Conservation (phyloP, 2,329 filamentous ascomycete species). For the Alternaria dauci region DNA sequence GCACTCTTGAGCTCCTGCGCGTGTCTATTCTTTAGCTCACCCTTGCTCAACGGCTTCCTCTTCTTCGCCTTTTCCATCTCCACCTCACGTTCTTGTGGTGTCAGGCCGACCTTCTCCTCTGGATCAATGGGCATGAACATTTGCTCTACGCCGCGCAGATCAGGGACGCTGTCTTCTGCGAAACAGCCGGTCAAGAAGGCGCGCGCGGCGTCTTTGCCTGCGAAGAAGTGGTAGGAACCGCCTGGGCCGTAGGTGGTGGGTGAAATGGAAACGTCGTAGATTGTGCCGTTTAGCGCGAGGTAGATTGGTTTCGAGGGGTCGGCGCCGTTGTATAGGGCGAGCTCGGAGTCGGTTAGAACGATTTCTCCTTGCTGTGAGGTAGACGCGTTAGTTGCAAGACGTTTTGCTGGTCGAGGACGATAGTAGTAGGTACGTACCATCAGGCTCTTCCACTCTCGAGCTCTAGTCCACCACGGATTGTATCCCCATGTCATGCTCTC, state of each 20-base stretch:
- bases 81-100: conserved; percentile 34
- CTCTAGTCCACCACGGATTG: conserved; percentile 50
- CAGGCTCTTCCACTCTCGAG: conserved; percentile 45
- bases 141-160: conserved; percentile 85
- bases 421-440: conserved; percentile 31
- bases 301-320: conserved; percentile 82
- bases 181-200: conserved; percentile 96
- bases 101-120: conserved; percentile 49
- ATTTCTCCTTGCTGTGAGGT: conserved; percentile 62
- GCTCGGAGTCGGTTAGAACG: conserved; percentile 76
- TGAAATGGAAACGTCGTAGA: conserved; percentile 81
- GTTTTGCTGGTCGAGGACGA: background rate
- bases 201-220: conserved; percentile 84
- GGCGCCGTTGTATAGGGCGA: conserved; percentile 78
- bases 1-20: conserved; percentile 73
- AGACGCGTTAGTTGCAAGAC: background rate
- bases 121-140: conserved; percentile 78
- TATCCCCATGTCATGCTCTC: conserved; percentile 58
- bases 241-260: conserved; percentile 67
- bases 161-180: conserved; percentile 79
- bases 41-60: conserved; percentile 32
- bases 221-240: conserved; percentile 86
- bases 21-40: conserved; percentile 60
- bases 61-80: conserved; percentile 40
- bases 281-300: conserved; percentile 85